Evolutionary conservation across 306 rosid species (phyloP).

Genomic region (Prunus mira): DNA sequence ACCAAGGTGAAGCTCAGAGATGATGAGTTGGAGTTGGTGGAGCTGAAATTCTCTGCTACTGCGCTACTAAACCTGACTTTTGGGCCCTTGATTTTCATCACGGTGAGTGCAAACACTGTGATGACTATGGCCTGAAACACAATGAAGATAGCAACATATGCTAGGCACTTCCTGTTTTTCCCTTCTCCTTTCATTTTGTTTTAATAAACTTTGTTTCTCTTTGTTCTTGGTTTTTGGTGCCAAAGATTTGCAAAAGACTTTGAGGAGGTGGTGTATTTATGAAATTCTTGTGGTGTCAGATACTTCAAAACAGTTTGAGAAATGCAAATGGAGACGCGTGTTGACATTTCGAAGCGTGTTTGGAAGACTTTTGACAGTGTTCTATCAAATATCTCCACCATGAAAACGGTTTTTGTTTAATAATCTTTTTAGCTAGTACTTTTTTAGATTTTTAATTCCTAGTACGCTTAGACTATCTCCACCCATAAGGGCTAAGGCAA

Average conservation of each 20-base stretch:
- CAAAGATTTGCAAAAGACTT: neutral
- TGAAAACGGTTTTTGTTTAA: neutral
- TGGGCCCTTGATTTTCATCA: slow-evolving; percentile 46
- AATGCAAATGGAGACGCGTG: neutral
- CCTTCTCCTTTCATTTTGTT: slow-evolving; percentile 12
- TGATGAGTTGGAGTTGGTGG: neutral
- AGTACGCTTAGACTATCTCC: too few relatives aligned
- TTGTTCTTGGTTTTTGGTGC: neutral
- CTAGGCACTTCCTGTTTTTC: slow-evolving; percentile 27
- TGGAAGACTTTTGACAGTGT: neutral
- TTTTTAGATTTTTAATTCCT: too few relatives aligned
- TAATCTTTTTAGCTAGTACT: neutral
- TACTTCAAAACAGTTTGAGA: neutral
- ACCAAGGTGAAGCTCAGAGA: slow-evolving; percentile 20
- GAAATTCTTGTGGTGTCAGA: neutral
- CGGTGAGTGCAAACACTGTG: slow-evolving; percentile 41
- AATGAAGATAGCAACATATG: slow-evolving; percentile 39
- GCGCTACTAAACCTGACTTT: slow-evolving; percentile 11
- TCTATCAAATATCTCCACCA: neutral
- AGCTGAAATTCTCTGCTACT: neutral
- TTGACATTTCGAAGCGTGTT: slow-evolving; percentile 8
- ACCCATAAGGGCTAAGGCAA: too few relatives aligned
- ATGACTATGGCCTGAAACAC: slow-evolving; percentile 31
- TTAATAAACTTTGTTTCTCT: neutral
- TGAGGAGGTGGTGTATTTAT: slow-evolving; percentile 6